Evolutionary conservation across 2,329 filamentous ascomycete genomes (phyloP).

Genomic region (Leptographium galeiforme): DNA sequence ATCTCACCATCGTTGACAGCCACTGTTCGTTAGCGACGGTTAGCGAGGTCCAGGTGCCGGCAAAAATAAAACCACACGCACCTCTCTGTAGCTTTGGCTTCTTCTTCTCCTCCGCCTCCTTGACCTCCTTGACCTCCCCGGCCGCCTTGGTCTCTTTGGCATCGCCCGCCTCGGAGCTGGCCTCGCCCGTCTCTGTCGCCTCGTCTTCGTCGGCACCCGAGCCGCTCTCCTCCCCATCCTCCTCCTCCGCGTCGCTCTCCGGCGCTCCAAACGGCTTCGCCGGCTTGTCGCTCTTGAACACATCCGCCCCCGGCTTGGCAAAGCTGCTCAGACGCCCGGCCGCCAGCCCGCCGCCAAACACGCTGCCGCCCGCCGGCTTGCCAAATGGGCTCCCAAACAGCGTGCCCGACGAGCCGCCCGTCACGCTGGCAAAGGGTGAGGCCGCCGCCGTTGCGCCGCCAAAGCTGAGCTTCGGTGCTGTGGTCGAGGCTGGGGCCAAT

Average conservation of each 20-base stretch:
- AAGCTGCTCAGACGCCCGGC: conserved; percentile 50
- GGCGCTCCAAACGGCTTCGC: conserved; percentile 67
- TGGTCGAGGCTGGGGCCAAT: conserved; percentile 16
- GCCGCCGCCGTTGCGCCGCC: conserved; percentile 21
- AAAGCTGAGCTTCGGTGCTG: conserved; percentile 33
- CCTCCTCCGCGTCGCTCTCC: conserved; percentile 47
- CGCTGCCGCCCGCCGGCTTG: conserved; percentile 30
- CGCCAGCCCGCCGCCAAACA: conserved; percentile 32
- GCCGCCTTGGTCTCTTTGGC: conserved; percentile 26
- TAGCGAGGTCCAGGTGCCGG: conserved; percentile 12
- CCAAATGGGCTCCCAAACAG: conserved; percentile 27
- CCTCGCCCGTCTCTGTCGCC: conserved; percentile 32
- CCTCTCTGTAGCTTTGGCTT: conserved; percentile 55
- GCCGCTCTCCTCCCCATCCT: conserved; percentile 20
- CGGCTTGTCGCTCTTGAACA: conserved; percentile 43
- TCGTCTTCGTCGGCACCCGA: conserved; percentile 27
- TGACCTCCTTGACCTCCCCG: conserved; percentile 12
- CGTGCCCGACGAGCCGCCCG: neutral
- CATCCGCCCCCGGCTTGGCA: conserved; percentile 42
- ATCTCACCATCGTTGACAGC: conserved; percentile 76
- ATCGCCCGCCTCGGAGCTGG: conserved; percentile 15
- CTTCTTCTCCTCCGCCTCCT: conserved; percentile 44
- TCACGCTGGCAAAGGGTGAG: conserved; percentile 32
- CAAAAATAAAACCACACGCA: conserved; percentile 28
- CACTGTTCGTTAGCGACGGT: conserved; percentile 31